A percentile compares a stretch with the other conserved stretches of the same genome.
phyloP scores from a whole-genome alignment of 768 basidiomycete species.

The Hysterangium stoloniferum region DNA sequence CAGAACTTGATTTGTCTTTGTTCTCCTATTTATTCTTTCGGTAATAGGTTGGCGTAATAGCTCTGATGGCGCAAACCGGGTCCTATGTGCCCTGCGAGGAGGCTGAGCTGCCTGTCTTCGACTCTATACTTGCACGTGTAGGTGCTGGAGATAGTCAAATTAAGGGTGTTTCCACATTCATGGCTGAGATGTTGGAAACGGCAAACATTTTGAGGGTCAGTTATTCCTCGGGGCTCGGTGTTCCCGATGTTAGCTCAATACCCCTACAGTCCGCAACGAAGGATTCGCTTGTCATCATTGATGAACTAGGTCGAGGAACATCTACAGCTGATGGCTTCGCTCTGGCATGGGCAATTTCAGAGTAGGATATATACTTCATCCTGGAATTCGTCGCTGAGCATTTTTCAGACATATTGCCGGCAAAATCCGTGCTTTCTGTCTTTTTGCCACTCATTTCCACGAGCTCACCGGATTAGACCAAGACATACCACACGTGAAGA shows the following conservation, averaged over 20 bases:
- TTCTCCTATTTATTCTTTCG: background rate
- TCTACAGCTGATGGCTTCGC: conserved; percentile 98
- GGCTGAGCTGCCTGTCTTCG: conserved; percentile 86
- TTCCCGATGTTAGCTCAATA: background rate
- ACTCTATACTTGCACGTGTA: conserved; percentile 91
- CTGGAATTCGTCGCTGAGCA: background rate
- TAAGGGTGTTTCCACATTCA: conserved; percentile 97
- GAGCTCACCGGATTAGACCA: conserved; percentile 91
- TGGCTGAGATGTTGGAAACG: conserved; percentile 99
- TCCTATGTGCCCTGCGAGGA: conserved; percentile 90
- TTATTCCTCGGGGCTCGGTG: background rate
- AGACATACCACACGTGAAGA: conserved; percentile 80
- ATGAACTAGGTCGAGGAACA: conserved; percentile 91
- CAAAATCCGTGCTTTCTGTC: conserved; percentile 84
- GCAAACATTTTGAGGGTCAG: conserved; percentile 85
- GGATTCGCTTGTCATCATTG: conserved; percentile 93
- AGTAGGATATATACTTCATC: conserved; percentile 53
- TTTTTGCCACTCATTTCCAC: conserved; percentile 98
- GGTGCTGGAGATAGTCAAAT: conserved; percentile 97
- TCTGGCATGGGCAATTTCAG: conserved; percentile 97
- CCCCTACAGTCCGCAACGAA: conserved; percentile 70
- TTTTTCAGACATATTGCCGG: conserved; percentile 87
- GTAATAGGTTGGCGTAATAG: conserved; percentile 84
- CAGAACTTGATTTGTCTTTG: background rate
- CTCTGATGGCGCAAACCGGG: conserved; percentile 91